Evolutionary conservation across 2,329 filamentous ascomycete genomes (phyloP).

Genomic region (Ophiostoma quercus): DNA sequence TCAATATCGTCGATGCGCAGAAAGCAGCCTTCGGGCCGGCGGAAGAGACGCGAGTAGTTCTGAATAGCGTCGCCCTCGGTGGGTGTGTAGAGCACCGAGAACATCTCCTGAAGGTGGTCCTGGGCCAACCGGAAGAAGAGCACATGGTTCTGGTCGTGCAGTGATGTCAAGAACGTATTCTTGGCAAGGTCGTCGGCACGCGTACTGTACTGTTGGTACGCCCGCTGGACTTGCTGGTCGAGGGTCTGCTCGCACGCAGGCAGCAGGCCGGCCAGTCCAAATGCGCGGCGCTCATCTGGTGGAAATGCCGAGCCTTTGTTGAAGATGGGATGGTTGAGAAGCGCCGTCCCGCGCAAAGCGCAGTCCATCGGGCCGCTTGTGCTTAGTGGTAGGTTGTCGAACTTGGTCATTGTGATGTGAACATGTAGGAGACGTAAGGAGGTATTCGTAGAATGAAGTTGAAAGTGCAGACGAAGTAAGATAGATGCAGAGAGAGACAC

Average conservation of each 20-base stretch:
- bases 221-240: slow-evolving; percentile 68
- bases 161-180: slow-evolving; percentile 79
- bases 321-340: slow-evolving; percentile 62
- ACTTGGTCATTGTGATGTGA: slow-evolving; percentile 27
- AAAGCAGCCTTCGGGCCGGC: slow-evolving; percentile 75
- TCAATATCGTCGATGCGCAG: slow-evolving; percentile 66
- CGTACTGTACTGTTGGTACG: slow-evolving; percentile 71
- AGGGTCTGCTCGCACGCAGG: slow-evolving; percentile 68
- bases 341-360: slow-evolving; percentile 45
- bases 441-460: neutral
- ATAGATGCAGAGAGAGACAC: no score
- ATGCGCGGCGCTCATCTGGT: slow-evolving; percentile 59
- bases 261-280: slow-evolving; percentile 67
- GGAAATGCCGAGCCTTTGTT: slow-evolving; percentile 83
- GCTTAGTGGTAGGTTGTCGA: slow-evolving; percentile 44
- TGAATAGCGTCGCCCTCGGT: slow-evolving; percentile 86
- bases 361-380: slow-evolving; percentile 47
- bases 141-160: slow-evolving; percentile 82
- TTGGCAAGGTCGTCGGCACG: slow-evolving; percentile 64
- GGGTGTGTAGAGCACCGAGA: slow-evolving; percentile 83
- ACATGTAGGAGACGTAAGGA: neutral
- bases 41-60: slow-evolving; percentile 73
- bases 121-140: slow-evolving; percentile 74
- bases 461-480: neutral
- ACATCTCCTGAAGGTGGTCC: slow-evolving; percentile 80